A percentile compares a stretch with the other conserved stretches of the same genome.
Evolutionary conservation across 208 protist species (phyloP).

Genomic region (Trypanosoma avium): DNA sequence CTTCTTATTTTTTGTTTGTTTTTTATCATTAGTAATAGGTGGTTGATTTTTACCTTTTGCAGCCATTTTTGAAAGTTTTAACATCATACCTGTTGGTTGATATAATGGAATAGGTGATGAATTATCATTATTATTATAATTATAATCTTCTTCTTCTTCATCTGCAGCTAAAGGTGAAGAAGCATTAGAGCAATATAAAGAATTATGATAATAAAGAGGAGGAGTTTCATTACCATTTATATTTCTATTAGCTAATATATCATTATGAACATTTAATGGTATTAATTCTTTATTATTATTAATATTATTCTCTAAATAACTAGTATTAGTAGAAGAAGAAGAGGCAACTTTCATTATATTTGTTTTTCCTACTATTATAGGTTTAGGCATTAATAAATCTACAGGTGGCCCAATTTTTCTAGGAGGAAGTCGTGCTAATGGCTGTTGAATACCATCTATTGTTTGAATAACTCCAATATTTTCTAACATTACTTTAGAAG

Average conservation of each 20-base stretch:
- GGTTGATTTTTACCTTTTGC: no score
- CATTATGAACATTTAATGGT: no score
- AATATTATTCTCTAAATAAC: no score
- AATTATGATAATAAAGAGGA: no score
- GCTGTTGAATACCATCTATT: neutral
- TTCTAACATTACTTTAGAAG: neutral
- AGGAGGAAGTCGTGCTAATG: constrained; percentile 6
- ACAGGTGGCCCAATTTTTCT: neutral
- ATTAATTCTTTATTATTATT: no score
- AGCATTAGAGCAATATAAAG: no score
- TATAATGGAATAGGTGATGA: constrained; percentile 6
- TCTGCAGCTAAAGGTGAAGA: neutral
- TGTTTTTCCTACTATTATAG: neutral
- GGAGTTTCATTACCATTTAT: neutral
- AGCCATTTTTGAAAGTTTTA: neutral
- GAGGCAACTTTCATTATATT: no score
- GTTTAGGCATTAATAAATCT: constrained; percentile 11
- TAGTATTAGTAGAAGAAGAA: neutral
- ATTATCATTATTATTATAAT: neutral
- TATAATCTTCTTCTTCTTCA: neutral
- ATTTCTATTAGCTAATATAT: neutral
- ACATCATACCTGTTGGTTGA: constrained; percentile 8
- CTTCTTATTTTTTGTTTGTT: neutral
- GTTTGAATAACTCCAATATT: neutral
- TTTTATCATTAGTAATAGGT: neutral